These are phyloP conservation scores for Waltiozyma sp. DNA, from an alignment of 1,139 yeast genomes.

Conservation along the genomic window DNA sequence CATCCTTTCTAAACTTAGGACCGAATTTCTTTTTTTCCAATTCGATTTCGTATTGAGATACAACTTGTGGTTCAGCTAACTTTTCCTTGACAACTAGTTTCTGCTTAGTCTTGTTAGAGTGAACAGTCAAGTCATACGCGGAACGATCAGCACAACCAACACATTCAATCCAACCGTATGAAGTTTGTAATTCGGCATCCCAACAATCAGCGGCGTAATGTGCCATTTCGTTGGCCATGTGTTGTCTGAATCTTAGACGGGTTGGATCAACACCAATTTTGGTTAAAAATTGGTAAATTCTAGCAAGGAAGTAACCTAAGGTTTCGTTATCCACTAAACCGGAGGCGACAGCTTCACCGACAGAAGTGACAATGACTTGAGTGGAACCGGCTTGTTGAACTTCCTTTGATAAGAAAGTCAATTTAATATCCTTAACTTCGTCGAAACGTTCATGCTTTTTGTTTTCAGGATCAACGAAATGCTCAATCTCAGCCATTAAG, in stretches of 20 bases:
- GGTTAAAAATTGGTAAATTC: conserved; percentile 74
- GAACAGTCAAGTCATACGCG: conserved; percentile 94
- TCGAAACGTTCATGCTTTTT: conserved; percentile 74
- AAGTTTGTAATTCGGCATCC: conserved; percentile 96
- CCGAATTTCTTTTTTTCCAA: conserved; percentile 94
- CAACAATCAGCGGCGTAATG: conserved; percentile 99
- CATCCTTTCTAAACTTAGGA: conserved; percentile 94
- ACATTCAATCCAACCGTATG: conserved; percentile 99
- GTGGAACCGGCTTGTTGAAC: conserved; percentile 83
- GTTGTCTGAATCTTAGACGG: conserved; percentile 94
- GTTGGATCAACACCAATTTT: conserved; percentile 84
- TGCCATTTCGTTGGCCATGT: conserved; percentile 98
- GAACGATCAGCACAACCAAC: conserved; percentile 99
- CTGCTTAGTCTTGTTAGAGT: conserved; percentile 89
- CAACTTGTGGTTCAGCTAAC: conserved; percentile 71
- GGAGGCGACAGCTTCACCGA: conserved; percentile 82
- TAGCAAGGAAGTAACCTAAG: conserved; percentile 89
- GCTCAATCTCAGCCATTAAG: conserved; percentile 98
- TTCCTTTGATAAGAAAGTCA: conserved; percentile 73
- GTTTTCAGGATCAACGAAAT: conserved; percentile 86
- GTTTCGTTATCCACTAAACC: conserved; percentile 96
- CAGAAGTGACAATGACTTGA: conserved; percentile 46
- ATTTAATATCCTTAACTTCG: conserved; percentile 61
- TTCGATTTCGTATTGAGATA: conserved; percentile 74
- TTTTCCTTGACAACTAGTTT: conserved; percentile 90